Percentiles rank a stretch among this genome's conserved stretches.
These are phyloP conservation scores for Scheffersomyces amazonensis DNA, from an alignment of 805 yeast species.

Conservation along the genomic window DNA sequence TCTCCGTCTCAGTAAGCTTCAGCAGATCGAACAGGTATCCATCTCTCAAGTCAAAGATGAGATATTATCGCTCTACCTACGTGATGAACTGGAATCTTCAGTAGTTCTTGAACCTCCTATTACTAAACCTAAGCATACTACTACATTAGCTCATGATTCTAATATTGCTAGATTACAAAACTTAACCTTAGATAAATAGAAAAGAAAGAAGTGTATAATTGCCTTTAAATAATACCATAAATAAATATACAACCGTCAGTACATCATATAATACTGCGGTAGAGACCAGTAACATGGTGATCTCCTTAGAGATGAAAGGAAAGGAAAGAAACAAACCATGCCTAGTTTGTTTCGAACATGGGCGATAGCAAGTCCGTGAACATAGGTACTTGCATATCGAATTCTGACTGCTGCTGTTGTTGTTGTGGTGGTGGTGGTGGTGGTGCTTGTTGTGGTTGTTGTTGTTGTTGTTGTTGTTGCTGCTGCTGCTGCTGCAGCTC, in stretches of 20 bases:
- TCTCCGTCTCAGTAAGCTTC: slow-evolving; percentile 56
- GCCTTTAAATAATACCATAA: too few relatives aligned
- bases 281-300: too few relatives aligned
- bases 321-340: too few relatives aligned
- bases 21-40: slow-evolving; percentile 54
- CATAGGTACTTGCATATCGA: slow-evolving; percentile 4
- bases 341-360: slow-evolving; percentile 7
- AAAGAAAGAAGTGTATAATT: neutral
- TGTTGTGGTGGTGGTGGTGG: neutral
- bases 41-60: slow-evolving; percentile 63
- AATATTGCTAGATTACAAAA: slow-evolving; percentile 31
- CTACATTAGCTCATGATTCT: slow-evolving; percentile 17
- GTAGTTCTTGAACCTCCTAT: neutral
- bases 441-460: too few relatives aligned
- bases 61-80: slow-evolving; percentile 55
- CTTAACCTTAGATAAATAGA: slow-evolving; percentile 11
- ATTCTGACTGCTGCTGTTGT: slow-evolving; percentile 1
- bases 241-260: too few relatives aligned
- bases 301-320: too few relatives aligned
- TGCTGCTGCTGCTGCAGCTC: slow-evolving; percentile 1
- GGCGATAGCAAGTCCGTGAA: slow-evolving; percentile 10
- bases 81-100: slow-evolving; percentile 43
- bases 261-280: too few relatives aligned
- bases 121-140: neutral
- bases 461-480: neutral